A percentile compares a stretch with the other conserved stretches of the same genome.
Conservation (phyloP, 2,329 filamentous ascomycete genomes). For the Stachybotrys chlorohalonatus region DNA sequence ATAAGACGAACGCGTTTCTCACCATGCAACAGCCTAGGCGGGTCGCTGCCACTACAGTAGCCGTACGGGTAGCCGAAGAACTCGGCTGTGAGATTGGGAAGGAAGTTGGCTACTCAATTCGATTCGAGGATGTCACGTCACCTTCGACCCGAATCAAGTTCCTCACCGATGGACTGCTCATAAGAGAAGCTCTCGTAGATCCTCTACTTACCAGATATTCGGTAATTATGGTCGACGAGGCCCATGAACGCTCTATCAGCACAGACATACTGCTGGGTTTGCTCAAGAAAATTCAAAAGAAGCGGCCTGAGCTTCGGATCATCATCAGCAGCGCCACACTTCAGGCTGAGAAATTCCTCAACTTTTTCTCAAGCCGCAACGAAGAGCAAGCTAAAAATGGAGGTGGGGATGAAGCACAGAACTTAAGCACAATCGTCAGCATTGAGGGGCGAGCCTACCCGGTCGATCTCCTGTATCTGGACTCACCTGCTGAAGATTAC, state of each 20-base stretch:
- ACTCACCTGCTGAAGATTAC: constrained; percentile 75
- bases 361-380: constrained; percentile 51
- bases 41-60: constrained; percentile 86
- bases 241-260: constrained; percentile 86
- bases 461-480: constrained; percentile 76
- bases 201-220: constrained; percentile 85
- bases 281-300: constrained; percentile 80
- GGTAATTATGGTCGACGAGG: constrained; percentile 96
- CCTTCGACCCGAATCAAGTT: constrained; percentile 85
- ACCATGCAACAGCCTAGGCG: constrained; percentile 59
- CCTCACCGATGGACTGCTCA: constrained; percentile 82
- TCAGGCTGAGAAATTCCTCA: constrained; percentile 76
- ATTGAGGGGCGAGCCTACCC: constrained; percentile 83
- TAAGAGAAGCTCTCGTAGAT: constrained; percentile 88
- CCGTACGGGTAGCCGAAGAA: constrained; percentile 82
- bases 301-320: constrained; percentile 72
- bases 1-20: constrained; percentile 6
- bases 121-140: constrained; percentile 86
- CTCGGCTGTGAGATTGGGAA: constrained; percentile 78
- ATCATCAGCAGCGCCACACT: constrained; percentile 91
- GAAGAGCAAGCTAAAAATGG: constrained; percentile 16
- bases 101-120: constrained; percentile 87
- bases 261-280: constrained; percentile 86
- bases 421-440: constrained; percentile 54
- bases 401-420: constrained; percentile 18